Evolutionary conservation across 345 rosid species (phyloP), one percentile per base, ranked within the genome.

Genomic region (Eutrema heterophyllum): DNA sequence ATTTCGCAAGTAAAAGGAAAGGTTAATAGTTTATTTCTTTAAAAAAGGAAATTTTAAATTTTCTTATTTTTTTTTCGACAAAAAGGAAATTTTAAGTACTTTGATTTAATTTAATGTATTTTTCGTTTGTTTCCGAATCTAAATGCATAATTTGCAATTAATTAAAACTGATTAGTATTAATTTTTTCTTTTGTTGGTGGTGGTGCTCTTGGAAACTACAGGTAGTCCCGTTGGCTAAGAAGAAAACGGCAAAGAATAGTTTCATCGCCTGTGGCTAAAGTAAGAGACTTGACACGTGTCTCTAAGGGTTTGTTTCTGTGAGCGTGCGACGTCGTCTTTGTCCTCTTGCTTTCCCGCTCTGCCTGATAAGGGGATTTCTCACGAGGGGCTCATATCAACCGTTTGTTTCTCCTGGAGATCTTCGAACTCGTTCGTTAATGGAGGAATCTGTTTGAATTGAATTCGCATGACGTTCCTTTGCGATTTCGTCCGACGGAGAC

Each of bases 401-500:
- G 74, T 58, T 72, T 41, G 7, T 1, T 30, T 51, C 60, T 50
- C 50, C 27, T 18, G 10, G 16, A 36, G 21, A 32, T 54, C 60
- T 4, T 68, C 64, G 12, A 57, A 21, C 54, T 62, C 70, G 57
- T 63, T 40, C 70, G 57, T 63, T 40, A 38, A 76, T 70, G 75
- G 80, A 26, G 67, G 58, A 70, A 48, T 62, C 35, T 53, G 11
- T 29, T 13, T 40, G 68, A 67, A 21, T 38, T 29, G 53, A 56
- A 36, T 78, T 48, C 46, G 59, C 67, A 70, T 68, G 48, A 84
- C 84, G 91, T 73, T 90, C 74, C 65, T 84, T 70, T 53, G 72
- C 78, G 63, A 78, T 53, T 27, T 80, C 30, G 24, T 89, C 54
- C 82, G 77, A 63, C 86, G 86, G 84, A 80, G 79, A 75, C 84